Percentiles rank a stretch among this genome's conserved stretches.
phyloP scores from a whole-genome alignment of 257 asterid genomes.

The Rehmannia glutinosa region DNA sequence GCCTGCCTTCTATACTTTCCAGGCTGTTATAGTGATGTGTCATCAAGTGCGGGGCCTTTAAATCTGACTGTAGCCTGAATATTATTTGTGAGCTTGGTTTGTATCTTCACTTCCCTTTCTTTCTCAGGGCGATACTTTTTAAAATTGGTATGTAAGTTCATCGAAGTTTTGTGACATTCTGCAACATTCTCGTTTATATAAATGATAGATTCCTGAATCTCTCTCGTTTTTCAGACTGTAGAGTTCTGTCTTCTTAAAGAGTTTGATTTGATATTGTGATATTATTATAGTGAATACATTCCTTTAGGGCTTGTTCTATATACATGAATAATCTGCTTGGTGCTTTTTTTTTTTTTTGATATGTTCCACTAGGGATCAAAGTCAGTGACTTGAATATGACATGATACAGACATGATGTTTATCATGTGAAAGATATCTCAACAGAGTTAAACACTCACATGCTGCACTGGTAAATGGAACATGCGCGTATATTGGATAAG shows the following conservation, averaged over 20 bases:
- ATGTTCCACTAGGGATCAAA: background rate
- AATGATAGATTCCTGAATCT: background rate
- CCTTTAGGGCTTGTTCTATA: background rate
- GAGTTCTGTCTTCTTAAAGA: background rate
- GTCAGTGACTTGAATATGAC: background rate
- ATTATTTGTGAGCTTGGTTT: background rate
- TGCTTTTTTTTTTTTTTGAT: background rate
- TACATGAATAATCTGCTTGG: background rate
- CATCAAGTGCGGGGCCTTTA: slow-evolving; percentile 16
- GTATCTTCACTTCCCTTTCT: background rate
- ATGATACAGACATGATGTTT: background rate
- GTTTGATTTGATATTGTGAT: background rate
- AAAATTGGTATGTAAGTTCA: background rate
- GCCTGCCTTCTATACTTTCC: background rate
- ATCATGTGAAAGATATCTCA: background rate
- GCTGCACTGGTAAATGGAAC: background rate
- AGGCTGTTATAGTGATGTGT: background rate
- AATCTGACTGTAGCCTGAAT: slow-evolving; percentile 1
- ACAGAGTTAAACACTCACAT: background rate
- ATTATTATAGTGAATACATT: background rate
- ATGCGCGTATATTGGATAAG: background rate
- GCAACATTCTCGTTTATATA: background rate
- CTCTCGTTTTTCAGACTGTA: background rate
- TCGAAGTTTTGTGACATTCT: background rate
- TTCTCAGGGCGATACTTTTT: background rate